Conservation (phyloP, 176 grass and related monocot species). For the Ampelocalamus luodianensis region DNA sequence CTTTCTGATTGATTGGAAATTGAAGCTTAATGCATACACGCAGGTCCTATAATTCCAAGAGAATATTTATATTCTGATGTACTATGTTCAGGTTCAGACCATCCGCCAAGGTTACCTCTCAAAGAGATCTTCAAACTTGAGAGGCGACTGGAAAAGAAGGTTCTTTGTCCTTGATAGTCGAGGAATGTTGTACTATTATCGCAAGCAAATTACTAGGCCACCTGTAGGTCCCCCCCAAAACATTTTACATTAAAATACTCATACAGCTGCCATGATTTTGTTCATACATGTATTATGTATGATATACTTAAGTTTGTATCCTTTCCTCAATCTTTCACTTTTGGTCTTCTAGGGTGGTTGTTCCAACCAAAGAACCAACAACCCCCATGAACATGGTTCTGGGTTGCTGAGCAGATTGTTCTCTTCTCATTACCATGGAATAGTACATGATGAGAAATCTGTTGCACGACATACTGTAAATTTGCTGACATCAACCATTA, state of each 20-base stretch:
- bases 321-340: slow-evolving; percentile 39
- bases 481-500: slow-evolving; percentile 94
- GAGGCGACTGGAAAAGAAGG: slow-evolving; percentile 99
- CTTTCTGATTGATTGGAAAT: slow-evolving; percentile 23
- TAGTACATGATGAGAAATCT: slow-evolving; percentile 85
- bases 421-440: slow-evolving; percentile 98
- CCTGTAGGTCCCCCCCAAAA: slow-evolving; percentile 61
- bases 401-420: slow-evolving; percentile 96
- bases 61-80: slow-evolving; percentile 13
- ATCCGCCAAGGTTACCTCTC: slow-evolving; percentile 98
- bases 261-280: slow-evolving; percentile 8
- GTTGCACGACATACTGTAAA: slow-evolving; percentile 98
- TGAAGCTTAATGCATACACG: slow-evolving; percentile 30
- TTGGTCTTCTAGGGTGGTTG: slow-evolving; percentile 63
- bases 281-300: slow-evolving; percentile 19
- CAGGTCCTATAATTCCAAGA: slow-evolving; percentile 12
- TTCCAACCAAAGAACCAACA: slow-evolving; percentile 64
- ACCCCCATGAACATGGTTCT: slow-evolving; percentile 78
- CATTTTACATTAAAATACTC: slow-evolving; percentile 42
- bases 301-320: slow-evolving; percentile 32
- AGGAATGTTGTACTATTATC: slow-evolving; percentile 99
- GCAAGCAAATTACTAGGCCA: slow-evolving; percentile 84
- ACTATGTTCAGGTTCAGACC: slow-evolving; percentile 77
- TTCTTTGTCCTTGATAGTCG: slow-evolving; percentile 98
- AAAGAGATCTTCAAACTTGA: slow-evolving; percentile 92